A percentile compares a stretch with the other conserved stretches of the same genome.
Conservation (phyloP, 179 eudicot genomes). For the Patellifolia procumbens region DNA sequence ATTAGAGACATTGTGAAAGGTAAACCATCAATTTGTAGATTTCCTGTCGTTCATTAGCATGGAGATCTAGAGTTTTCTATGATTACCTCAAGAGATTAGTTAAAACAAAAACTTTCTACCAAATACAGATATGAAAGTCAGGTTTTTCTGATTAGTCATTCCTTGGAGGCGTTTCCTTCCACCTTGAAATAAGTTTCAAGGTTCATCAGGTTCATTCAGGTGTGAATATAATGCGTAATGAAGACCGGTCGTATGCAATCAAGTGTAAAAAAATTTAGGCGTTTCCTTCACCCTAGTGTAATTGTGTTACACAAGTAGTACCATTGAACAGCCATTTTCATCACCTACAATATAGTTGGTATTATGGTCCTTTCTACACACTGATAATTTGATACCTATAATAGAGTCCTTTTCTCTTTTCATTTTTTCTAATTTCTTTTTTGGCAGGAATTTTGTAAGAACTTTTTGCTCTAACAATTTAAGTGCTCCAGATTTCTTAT, state of each 20-base stretch:
- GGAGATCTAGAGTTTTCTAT: background rate
- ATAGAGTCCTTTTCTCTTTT: background rate
- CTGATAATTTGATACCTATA: conserved; percentile 1
- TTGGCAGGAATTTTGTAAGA: background rate
- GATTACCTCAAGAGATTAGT: background rate
- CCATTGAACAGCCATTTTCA: background rate
- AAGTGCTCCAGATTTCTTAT: no score
- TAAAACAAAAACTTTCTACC: conserved; percentile 15
- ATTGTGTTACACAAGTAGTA: background rate
- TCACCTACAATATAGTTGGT: background rate
- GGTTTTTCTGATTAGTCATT: background rate
- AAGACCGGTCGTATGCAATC: no score
- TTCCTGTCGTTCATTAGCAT: conserved; percentile 22
- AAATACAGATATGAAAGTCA: background rate
- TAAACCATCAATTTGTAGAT: conserved; percentile 38
- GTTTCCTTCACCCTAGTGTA: background rate
- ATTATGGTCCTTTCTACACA: conserved; percentile 1
- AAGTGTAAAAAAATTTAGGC: no score
- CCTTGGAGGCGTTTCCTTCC: no score
- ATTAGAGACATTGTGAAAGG: conserved; percentile 27
- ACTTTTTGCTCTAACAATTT: background rate
- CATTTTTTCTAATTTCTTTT: background rate
- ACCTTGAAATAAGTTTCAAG: no score
- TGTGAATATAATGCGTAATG: no score
- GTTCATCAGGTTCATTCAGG: no score